Percentiles rank a stretch among this genome's conserved stretches.
Evolutionary conservation across 352 stramenopile species (phyloP).

Genomic region (Aphanomyces astaci): DNA sequence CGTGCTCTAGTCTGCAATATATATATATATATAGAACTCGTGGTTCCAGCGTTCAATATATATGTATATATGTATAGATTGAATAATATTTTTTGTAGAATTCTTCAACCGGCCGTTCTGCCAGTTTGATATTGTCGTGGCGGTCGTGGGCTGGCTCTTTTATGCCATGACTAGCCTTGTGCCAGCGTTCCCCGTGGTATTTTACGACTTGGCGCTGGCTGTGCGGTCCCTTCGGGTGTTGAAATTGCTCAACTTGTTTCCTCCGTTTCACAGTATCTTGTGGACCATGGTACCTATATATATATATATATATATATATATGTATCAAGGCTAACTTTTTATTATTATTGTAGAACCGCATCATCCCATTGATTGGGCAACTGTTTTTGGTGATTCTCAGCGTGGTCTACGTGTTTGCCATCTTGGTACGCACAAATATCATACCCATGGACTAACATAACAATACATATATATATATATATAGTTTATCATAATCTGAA

Average conservation of each 20-base stretch:
- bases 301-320: background rate
- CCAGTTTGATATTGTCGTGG: conserved; percentile 62
- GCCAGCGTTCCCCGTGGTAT: conserved; percentile 56
- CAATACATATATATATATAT: background rate
- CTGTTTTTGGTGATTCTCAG: conserved; percentile 75
- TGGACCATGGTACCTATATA: conserved; percentile 52
- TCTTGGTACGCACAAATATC: no score
- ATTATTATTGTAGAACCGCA: conserved; percentile 35
- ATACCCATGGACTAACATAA: no score
- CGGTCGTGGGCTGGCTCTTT: conserved; percentile 68
- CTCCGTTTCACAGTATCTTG: conserved; percentile 75
- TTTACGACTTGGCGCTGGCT: conserved; percentile 69
- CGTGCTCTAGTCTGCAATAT: background rate
- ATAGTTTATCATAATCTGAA: background rate
- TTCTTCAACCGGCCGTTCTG: conserved; percentile 77
- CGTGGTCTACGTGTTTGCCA: conserved; percentile 76
- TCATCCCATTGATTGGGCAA: conserved; percentile 70
- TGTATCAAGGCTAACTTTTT: no score
- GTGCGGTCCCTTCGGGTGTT: conserved; percentile 68
- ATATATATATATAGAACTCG: no score
- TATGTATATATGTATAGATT: background rate
- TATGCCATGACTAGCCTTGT: conserved; percentile 63
- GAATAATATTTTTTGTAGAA: background rate
- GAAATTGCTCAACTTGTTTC: conserved; percentile 75
- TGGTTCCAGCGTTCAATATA: no score